Base-by-base conservation (phyloP, 2,329 filamentous ascomycete genomes). In the Colletotrichum euphorbiae region DNA sequence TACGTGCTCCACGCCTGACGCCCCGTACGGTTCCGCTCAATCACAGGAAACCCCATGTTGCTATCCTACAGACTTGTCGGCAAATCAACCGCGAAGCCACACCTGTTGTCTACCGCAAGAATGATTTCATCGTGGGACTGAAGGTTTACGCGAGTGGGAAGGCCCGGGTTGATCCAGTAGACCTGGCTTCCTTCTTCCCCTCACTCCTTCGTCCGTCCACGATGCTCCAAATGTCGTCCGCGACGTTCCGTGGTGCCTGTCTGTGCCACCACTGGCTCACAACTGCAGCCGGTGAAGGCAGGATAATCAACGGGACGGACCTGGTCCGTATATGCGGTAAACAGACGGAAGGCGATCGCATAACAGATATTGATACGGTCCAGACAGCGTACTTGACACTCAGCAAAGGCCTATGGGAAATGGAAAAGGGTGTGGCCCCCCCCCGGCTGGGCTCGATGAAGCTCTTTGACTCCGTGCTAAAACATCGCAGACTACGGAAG, bases 51-150 rank as follows among this genome's bases (percentile, higher is more conserved):
- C 76, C 74, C 8, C 67, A 73, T 17, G 67, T 74, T n/a, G 60
- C 72, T 24, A 67, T 79, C 33, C 73, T 79, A 31, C 73, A 70
- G 43, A 74, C 74, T 15, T 79, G 77, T 69, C 73, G 71, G 69
- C 69, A 73, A 55, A 66, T 77, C 55, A 75, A 78, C 59, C 56
- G 70, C 24, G 77, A 79, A 69, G 74, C 72, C 9, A 76, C 72
- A 6, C 70, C 71, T 3, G 60, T 78, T 4, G 72, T 79, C 19
- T 78, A 78, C 54, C 52, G 72, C 21, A 60, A 71, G 38, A 77
- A 78, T 62, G 63, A 24, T 6, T 78, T 79, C 67, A 57, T 73
- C 36, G 71, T 77, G 33, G 70, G 67, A 4, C 33, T 64, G 12
- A 43, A 46, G 28, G 43, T 64, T 7, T 38, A 45, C 11, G 54